These are phyloP conservation scores for Fusarium duplospermum DNA, from an alignment of 2,329 filamentous ascomycete species.

Conservation along the genomic window DNA sequence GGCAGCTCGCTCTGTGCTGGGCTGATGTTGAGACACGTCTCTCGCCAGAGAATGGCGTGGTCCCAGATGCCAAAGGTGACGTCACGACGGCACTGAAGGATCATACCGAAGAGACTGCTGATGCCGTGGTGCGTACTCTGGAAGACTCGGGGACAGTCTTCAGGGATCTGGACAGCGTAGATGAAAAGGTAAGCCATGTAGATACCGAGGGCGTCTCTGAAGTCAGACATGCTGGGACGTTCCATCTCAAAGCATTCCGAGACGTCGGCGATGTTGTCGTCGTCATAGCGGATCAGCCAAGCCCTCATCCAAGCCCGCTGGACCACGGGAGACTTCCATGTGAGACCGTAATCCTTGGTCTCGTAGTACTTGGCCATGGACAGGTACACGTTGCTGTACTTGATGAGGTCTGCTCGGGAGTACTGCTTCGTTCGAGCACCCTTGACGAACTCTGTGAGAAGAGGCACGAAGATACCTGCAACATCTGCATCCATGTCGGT, in stretches of 20 bases:
- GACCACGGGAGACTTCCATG: slow-evolving; percentile 22
- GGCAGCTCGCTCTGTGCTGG: slow-evolving; percentile 30
- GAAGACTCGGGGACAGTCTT: slow-evolving; percentile 32
- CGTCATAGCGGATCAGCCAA: slow-evolving; percentile 26
- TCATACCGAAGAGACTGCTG: slow-evolving; percentile 31
- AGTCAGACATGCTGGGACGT: slow-evolving; percentile 27
- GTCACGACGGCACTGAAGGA: slow-evolving; percentile 29
- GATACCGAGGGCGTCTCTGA: slow-evolving; percentile 23
- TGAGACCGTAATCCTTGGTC: slow-evolving; percentile 27
- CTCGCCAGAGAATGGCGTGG: slow-evolving; percentile 36
- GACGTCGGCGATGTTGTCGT: slow-evolving; percentile 23
- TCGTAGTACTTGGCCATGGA: slow-evolving; percentile 38
- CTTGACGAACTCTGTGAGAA: slow-evolving; percentile 33
- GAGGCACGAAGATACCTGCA: slow-evolving; percentile 19
- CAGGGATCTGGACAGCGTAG: slow-evolving; percentile 26
- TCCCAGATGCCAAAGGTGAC: slow-evolving; percentile 37
- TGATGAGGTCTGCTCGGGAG: slow-evolving; percentile 23
- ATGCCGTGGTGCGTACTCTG: slow-evolving; percentile 38
- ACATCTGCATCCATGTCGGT: slow-evolving; percentile 24
- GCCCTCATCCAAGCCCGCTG: slow-evolving; percentile 19
- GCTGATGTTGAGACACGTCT: slow-evolving; percentile 35
- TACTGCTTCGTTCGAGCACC: slow-evolving; percentile 29
- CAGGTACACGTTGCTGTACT: slow-evolving; percentile 29
- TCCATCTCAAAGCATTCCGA: slow-evolving; percentile 32
- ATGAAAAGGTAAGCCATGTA: slow-evolving; percentile 34